phyloP scores from a whole-genome alignment of 1,284 basidiomycete species.

The Malassezia restricta region DNA sequence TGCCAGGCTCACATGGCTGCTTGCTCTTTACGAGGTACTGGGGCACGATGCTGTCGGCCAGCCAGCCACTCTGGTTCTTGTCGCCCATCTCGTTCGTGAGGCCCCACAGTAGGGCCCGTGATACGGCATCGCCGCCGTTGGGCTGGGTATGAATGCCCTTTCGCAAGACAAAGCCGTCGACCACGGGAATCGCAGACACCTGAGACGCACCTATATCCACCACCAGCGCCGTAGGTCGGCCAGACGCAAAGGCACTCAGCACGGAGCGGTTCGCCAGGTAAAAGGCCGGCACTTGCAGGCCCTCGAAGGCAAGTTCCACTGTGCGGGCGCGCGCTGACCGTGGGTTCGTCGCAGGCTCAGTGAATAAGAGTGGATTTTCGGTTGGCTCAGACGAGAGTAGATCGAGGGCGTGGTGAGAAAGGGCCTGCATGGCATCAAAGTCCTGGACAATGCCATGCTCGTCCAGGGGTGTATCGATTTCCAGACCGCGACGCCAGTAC shows the following conservation, averaged over 20 bases:
- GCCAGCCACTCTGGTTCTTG: constrained; percentile 8
- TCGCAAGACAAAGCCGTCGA: constrained; percentile 91
- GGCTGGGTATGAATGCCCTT: constrained; percentile 57
- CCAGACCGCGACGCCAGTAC: constrained; percentile 79
- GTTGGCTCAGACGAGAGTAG: constrained; percentile 43
- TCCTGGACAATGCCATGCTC: constrained; percentile 57
- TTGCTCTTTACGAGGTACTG: constrained; percentile 80
- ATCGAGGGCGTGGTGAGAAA: constrained; percentile 24
- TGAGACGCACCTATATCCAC: constrained; percentile 82
- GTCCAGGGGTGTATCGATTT: constrained; percentile 66
- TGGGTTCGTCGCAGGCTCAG: constrained; percentile 93
- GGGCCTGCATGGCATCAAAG: constrained; percentile 19
- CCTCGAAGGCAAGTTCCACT: constrained; percentile 94
- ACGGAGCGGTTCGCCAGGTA: constrained; percentile 96
- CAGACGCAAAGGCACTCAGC: constrained; percentile 89
- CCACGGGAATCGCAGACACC: constrained; percentile 83
- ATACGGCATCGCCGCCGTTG: constrained; percentile 31
- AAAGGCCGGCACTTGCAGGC: constrained; percentile 84
- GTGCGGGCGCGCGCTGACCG: constrained; percentile 75
- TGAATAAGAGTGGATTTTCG: constrained; percentile 83
- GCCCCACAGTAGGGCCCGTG: constrained; percentile 23
- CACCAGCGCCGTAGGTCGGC: constrained; percentile 86
- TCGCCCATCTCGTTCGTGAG: constrained; percentile 22
- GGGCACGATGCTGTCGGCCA: constrained; percentile 23
- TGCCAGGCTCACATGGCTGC: constrained; percentile 56